A percentile compares a stretch with the other conserved stretches of the same genome.
Conservation (phyloP, 2,329 filamentous ascomycete species). For the Aureobasidium leucospermi region DNA sequence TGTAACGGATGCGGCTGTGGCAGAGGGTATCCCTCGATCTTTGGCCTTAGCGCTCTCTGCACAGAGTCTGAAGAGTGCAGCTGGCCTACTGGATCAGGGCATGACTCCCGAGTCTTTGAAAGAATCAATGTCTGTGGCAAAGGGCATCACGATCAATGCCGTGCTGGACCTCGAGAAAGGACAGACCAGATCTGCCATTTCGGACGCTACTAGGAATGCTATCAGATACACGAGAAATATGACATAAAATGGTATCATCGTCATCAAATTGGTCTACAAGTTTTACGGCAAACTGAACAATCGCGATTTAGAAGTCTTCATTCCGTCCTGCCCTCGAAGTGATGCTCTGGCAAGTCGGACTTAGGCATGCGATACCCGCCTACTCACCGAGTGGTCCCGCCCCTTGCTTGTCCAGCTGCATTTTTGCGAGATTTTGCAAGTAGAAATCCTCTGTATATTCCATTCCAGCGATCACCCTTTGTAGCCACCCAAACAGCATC, state of each 20-base stretch:
- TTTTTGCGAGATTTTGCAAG: slow-evolving; percentile 22
- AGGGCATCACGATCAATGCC: slow-evolving; percentile 21
- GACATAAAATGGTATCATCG: background rate
- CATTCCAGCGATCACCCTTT: slow-evolving; percentile 32
- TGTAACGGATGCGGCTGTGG: slow-evolving; percentile 21
- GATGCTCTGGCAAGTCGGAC: background rate
- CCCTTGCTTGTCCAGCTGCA: slow-evolving; percentile 21
- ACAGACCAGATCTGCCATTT: slow-evolving; percentile 14
- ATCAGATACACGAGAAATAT: slow-evolving; percentile 18
- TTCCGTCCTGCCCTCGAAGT: background rate
- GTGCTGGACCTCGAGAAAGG: slow-evolving; percentile 18
- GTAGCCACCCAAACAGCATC: slow-evolving; percentile 26
- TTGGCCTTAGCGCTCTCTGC: slow-evolving; percentile 19
- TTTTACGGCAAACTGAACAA: too few relatives aligned
- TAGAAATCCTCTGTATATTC: slow-evolving; percentile 23
- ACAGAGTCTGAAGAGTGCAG: slow-evolving; percentile 19
- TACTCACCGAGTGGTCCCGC: background rate
- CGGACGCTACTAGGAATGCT: slow-evolving; percentile 16
- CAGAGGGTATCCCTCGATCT: slow-evolving; percentile 20
- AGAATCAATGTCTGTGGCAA: slow-evolving; percentile 22
- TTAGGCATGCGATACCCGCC: background rate
- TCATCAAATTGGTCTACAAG: too few relatives aligned
- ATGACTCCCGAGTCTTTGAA: slow-evolving; percentile 23
- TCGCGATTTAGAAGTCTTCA: too few relatives aligned
- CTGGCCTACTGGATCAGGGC: slow-evolving; percentile 18